phyloP scores from a whole-genome alignment of 2,329 filamentous ascomycete species.

The Talaromyces funiculosus region DNA sequence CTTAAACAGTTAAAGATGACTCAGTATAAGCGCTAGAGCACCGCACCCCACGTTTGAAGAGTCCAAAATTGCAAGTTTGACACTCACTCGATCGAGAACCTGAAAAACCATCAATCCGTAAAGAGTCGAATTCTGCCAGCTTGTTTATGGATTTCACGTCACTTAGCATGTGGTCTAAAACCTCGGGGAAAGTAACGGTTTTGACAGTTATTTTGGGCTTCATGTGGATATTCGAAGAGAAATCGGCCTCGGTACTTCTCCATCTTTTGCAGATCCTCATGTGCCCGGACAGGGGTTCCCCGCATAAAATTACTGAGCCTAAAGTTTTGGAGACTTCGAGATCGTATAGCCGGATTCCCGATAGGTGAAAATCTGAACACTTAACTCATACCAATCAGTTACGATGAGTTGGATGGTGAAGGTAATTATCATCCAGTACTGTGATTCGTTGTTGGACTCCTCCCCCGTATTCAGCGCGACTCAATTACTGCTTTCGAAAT shows the following conservation, averaged over 20 bases:
- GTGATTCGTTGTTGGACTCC: not conserved
- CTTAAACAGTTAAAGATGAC: not conserved
- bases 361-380: not conserved
- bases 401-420: not conserved
- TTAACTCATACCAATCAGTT: not conserved
- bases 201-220: not conserved
- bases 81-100: not conserved
- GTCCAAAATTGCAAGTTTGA: not conserved
- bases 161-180: not conserved
- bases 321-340: not conserved
- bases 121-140: not conserved
- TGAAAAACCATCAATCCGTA: not conserved
- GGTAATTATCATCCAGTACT: not conserved
- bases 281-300: not conserved
- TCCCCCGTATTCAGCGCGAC: not conserved
- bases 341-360: slow-evolving; percentile 2
- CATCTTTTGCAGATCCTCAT: not conserved
- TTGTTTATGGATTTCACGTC: not conserved
- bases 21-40: not conserved
- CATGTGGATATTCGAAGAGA: not conserved
- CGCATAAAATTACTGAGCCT: not conserved
- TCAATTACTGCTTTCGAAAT: not conserved
- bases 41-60: not conserved
- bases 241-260: not conserved
- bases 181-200: not conserved